phyloP scores from a whole-genome alignment of 352 stramenopile genomes.

The Aphanomyces invadans region DNA sequence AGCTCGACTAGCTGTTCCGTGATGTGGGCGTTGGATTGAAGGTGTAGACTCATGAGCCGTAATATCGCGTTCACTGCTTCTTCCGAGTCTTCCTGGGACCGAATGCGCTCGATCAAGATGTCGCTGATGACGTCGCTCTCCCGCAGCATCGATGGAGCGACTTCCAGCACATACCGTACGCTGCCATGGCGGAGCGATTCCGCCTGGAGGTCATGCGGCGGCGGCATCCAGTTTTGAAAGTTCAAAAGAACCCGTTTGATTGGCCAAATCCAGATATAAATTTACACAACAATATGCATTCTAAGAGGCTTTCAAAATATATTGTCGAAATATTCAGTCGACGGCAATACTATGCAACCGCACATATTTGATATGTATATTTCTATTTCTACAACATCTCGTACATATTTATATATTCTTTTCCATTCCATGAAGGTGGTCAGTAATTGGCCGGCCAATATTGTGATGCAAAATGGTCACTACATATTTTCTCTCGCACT shows the following conservation, averaged over 20 bases:
- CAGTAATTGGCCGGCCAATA: no score
- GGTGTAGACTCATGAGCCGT: slow-evolving; percentile 64
- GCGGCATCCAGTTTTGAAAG: not conserved
- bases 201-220: not conserved
- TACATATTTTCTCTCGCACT: no score
- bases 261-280: not conserved
- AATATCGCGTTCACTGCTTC: slow-evolving; percentile 68
- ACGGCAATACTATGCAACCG: no score
- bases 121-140: not conserved
- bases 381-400: no score
- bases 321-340: no score
- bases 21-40: slow-evolving; percentile 57
- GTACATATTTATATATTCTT: no score
- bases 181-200: not conserved
- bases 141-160: slow-evolving; percentile 12
- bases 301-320: no score
- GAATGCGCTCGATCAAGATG: slow-evolving; percentile 59
- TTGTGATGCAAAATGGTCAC: no score
- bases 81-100: slow-evolving; percentile 40
- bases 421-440: no score
- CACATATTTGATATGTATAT: no score
- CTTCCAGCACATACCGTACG: slow-evolving; percentile 19
- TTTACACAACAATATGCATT: not conserved
- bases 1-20: slow-evolving; percentile 64
- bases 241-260: slow-evolving; percentile 2